A percentile compares a stretch with the other conserved stretches of the same genome.
phyloP scores from a whole-genome alignment of 257 asterid genomes.

The Cynanchum wilfordii region DNA sequence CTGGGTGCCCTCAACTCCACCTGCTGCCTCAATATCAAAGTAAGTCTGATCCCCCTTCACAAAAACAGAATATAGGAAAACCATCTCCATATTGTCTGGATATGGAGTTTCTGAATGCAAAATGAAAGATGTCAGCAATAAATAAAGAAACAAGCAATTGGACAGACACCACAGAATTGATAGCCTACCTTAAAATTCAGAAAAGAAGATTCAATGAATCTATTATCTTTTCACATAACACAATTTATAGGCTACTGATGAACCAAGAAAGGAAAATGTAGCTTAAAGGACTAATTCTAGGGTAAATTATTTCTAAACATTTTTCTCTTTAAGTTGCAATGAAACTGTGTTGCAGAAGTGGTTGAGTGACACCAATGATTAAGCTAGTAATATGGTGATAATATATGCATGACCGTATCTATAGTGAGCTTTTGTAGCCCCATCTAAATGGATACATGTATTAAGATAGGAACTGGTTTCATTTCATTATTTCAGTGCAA shows the following conservation, averaged over 20 bases:
- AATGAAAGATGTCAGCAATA: not conserved
- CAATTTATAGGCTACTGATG: not conserved
- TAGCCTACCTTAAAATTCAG: not conserved
- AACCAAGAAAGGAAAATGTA: not conserved
- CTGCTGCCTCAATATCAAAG: constrained; percentile 42
- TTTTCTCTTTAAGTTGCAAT: not conserved
- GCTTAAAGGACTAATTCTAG: not conserved
- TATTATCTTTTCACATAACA: not conserved
- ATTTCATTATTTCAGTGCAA: not conserved
- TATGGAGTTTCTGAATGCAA: constrained; percentile 57
- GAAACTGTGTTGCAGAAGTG: not conserved
- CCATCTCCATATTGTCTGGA: constrained; percentile 74
- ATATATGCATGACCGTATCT: not conserved
- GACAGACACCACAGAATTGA: not conserved
- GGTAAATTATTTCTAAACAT: not conserved
- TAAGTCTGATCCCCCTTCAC: constrained; percentile 85
- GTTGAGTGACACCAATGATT: not conserved
- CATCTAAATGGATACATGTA: not conserved
- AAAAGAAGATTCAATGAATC: not conserved
- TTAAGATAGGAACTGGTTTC: not conserved
- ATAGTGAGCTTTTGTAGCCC: not conserved
- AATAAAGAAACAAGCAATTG: not conserved
- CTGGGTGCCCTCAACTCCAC: constrained; percentile 63
- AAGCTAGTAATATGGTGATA: not conserved
- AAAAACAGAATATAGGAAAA: constrained; percentile 71